phyloP scores from a whole-genome alignment of 2,329 filamentous ascomycete species.

The Diplodia intermedia region DNA sequence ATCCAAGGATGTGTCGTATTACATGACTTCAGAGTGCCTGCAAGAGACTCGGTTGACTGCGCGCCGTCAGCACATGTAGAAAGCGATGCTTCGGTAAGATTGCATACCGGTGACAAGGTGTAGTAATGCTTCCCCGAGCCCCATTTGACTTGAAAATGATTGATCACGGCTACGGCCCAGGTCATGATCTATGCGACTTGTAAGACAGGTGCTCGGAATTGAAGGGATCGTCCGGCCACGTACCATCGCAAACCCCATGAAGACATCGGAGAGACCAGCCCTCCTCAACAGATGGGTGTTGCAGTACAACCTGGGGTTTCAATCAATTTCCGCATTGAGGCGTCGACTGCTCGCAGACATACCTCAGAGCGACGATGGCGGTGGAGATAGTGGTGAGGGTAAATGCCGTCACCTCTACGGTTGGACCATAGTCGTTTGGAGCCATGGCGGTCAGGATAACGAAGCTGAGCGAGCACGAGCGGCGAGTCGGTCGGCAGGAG shows the following conservation, averaged over 20 bases:
- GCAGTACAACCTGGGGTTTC: conserved; percentile 21
- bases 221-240: not conserved
- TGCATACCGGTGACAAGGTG: conserved; percentile 17
- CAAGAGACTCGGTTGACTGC: conserved; percentile 1
- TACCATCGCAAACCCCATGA: conserved; percentile 22
- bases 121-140: conserved; percentile 39
- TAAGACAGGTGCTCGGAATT: not conserved
- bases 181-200: conserved; percentile 40
- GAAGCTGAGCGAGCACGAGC: conserved; percentile 4
- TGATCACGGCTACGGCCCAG: conserved; percentile 47
- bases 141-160: conserved; percentile 46
- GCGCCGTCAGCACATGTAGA: not conserved
- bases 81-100: too few relatives aligned
- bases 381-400: conserved; percentile 26
- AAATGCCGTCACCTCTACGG: conserved; percentile 24
- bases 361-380: conserved; percentile 25
- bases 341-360: not conserved
- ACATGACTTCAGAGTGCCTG: conserved; percentile 36
- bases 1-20: not conserved
- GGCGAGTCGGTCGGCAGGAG: conserved; percentile 1
- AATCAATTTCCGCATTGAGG: not conserved
- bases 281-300: conserved; percentile 29
- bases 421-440: conserved; percentile 19
- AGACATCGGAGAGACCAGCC: conserved; percentile 17
- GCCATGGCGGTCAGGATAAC: conserved; percentile 6